Conservation (phyloP, 345 rosid species). For the Eucalyptus dawsonii region DNA sequence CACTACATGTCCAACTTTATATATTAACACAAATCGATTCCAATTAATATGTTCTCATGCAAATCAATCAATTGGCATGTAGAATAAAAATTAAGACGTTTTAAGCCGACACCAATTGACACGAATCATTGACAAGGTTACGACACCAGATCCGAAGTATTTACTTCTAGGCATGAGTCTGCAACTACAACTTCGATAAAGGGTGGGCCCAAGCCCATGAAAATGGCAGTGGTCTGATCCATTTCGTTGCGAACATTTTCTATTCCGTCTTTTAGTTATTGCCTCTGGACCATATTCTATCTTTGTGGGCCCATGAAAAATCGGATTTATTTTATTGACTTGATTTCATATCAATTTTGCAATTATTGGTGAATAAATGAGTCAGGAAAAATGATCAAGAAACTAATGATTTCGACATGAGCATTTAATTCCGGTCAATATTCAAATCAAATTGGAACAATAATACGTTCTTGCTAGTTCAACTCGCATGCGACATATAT, state of each 20-base stretch:
- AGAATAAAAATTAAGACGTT: not conserved
- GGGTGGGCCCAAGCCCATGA: not conserved
- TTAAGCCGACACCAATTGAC: not conserved
- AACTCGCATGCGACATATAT: not conserved
- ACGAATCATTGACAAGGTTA: not conserved
- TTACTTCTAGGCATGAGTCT: not conserved
- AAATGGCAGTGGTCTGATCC: not conserved
- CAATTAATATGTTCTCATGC: not conserved
- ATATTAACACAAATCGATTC: not conserved
- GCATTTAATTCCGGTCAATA: not conserved
- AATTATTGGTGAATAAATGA: not conserved
- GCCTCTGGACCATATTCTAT: not conserved
- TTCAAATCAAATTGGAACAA: not conserved
- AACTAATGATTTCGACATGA: not conserved
- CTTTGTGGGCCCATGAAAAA: not conserved
- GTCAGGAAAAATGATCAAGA: not conserved
- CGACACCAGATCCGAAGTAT: not conserved
- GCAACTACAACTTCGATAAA: not conserved
- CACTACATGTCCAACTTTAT: rapidly evolving
- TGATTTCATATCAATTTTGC: not conserved
- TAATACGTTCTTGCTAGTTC: not conserved
- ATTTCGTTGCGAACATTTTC: not conserved
- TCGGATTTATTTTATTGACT: not conserved
- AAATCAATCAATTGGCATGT: not conserved
- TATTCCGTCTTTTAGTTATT: not conserved